A percentile compares a stretch with the other conserved stretches of the same genome.
Conservation (phyloP, 108 stramenopile species). For the Pseudonitzschia multiseries region DNA sequence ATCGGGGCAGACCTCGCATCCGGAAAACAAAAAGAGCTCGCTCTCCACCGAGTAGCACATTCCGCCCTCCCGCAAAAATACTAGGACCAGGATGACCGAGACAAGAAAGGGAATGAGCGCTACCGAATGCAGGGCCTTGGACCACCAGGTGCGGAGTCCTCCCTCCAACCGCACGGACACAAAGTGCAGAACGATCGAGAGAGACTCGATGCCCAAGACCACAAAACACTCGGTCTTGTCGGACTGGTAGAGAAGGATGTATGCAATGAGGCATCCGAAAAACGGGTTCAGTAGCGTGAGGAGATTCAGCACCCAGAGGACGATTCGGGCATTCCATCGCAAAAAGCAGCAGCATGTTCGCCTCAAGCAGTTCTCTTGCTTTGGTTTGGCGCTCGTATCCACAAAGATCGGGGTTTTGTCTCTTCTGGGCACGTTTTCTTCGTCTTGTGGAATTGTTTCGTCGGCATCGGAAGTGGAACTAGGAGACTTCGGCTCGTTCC, state of each 20-base stretch:
- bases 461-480: not conserved
- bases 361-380: not conserved
- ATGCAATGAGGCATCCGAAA: slow-evolving; percentile 35
- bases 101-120: slow-evolving; percentile 22
- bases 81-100: slow-evolving; percentile 12
- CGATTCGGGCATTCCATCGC: slow-evolving; percentile 19
- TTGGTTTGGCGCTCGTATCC: no score
- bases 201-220: slow-evolving; percentile 28
- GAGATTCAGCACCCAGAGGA: slow-evolving; percentile 12
- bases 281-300: slow-evolving; percentile 29
- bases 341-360: slow-evolving; percentile 27
- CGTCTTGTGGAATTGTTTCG: no score
- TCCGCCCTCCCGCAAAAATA: slow-evolving; percentile 31
- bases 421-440: not conserved
- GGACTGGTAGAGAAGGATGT: slow-evolving; percentile 32
- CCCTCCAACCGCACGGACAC: slow-evolving; percentile 28
- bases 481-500: not conserved
- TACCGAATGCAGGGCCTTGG: slow-evolving; percentile 15
- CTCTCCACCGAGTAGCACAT: slow-evolving; percentile 26
- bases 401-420: no score
- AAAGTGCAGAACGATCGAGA: slow-evolving; percentile 23
- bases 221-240: slow-evolving; percentile 23
- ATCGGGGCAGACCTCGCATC: slow-evolving; percentile 25
- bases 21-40: slow-evolving; percentile 20
- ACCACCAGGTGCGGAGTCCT: not conserved